Evolutionary conservation across 768 basidiomycete species (phyloP), one percentile per base, ranked within the genome.

Genomic region (Leccinum subtestaceum): DNA sequence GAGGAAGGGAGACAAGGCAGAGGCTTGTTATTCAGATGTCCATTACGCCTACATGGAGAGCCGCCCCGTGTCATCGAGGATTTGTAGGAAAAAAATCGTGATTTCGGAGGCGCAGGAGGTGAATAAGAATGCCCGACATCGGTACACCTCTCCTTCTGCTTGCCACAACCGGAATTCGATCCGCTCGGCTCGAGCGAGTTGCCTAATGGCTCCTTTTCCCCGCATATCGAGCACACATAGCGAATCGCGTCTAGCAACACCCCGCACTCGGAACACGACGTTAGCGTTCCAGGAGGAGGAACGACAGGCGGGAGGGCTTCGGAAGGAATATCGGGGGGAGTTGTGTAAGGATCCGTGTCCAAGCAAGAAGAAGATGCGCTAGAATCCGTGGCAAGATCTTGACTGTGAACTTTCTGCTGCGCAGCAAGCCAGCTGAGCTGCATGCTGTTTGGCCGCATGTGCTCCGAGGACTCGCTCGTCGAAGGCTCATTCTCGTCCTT

Each of bases 141-240:
- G 0, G 8, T 2, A 17, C 53, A 36, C 78, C 56, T 77, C 79
- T 51, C 76, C 79, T 72, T 88, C 32, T 82, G 83, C 61, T 85
- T 84, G 47, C 71, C 59, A 53, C 68, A 23, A 55, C 63, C 59
- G 19, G 58, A 49, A 46, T 11, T 60, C 27, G 60, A 63, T 48
- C 60, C 62, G 31, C 53, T 61, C 29, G 50, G 43, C 10, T 23
- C 31, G 21, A 59, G 52, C 60, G 56, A 58, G 60, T 52, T 61
- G 61, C 59, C 46, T 5, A 70, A 66, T 6, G 88, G 83, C 50
- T 80, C 74, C 70, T 87, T 91, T 73, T 91, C 89, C 9, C 93
- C 93, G 65, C 95, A 96, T 23, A 86, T 88, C 4, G 87, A 81
- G 67, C 95, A 98, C 13, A 95, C 87, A 71, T 98, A 97, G 49